These are phyloP conservation scores for Iris pallida DNA, from an alignment of 116 monocot genomes.

Conservation along the genomic window DNA sequence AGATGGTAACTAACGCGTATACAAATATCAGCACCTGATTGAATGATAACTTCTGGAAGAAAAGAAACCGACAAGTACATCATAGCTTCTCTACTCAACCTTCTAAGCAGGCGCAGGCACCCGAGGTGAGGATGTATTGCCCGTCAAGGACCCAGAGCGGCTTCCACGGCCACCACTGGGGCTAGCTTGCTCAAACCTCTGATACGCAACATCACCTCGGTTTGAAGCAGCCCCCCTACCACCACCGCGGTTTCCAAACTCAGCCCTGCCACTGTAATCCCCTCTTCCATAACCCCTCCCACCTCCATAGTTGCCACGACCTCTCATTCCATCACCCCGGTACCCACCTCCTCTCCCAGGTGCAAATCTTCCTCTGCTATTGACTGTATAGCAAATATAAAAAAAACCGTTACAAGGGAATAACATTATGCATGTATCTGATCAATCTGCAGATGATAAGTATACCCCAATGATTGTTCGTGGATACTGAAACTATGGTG, in stretches of 20 bases:
- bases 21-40: background rate
- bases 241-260: conserved; percentile 27
- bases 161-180: conserved; percentile 14
- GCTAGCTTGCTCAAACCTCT: conserved; percentile 22
- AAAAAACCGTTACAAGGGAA: background rate
- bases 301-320: conserved; percentile 28
- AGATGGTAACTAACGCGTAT: background rate
- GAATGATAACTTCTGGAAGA: background rate
- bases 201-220: conserved; percentile 27
- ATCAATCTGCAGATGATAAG: background rate
- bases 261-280: conserved; percentile 20
- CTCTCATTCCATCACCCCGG: conserved; percentile 28
- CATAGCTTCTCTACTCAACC: conserved; percentile 4
- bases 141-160: conserved; percentile 7
- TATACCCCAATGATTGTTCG: background rate
- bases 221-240: conserved; percentile 12
- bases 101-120: conserved; percentile 8
- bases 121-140: conserved; percentile 13
- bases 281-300: conserved; percentile 45
- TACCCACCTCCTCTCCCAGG: conserved; percentile 21
- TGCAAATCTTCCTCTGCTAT: conserved; percentile 36
- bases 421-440: too few relatives aligned
- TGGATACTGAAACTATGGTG: background rate
- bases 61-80: background rate
- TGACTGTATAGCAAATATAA: conserved; percentile 13